Conservation (phyloP, 805 yeast genomes). For the Maudiozyma bulderi region DNA sequence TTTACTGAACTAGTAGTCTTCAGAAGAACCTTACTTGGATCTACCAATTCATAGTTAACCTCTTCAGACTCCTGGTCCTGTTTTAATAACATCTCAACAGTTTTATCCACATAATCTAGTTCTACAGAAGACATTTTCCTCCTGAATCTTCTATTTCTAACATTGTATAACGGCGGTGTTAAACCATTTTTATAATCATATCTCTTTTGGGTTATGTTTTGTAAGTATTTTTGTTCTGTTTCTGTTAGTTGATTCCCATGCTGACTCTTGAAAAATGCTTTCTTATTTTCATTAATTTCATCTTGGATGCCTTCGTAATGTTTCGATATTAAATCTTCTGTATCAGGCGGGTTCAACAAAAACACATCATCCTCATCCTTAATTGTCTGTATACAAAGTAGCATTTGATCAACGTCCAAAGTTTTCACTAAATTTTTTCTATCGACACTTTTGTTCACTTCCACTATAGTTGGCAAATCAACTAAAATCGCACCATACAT, state of each 20-base stretch:
- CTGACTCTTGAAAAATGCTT: slow-evolving; percentile 14
- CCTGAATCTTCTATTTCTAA: slow-evolving; percentile 59
- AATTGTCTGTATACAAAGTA: slow-evolving; percentile 57
- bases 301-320: slow-evolving; percentile 21
- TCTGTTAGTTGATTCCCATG: slow-evolving; percentile 21
- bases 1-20: slow-evolving; percentile 15
- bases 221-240: slow-evolving; percentile 18
- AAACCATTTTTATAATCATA: slow-evolving; percentile 63
- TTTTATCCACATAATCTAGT: slow-evolving; percentile 67
- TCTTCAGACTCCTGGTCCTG: slow-evolving; percentile 81
- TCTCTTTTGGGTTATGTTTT: slow-evolving; percentile 16
- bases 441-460: slow-evolving; percentile 81
- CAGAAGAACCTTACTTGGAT: slow-evolving; percentile 34
- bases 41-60: slow-evolving; percentile 64
- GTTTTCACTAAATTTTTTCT: slow-evolving; percentile 77
- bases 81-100: slow-evolving; percentile 65
- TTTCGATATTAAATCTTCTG: slow-evolving; percentile 31
- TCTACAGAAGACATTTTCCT: slow-evolving; percentile 60
- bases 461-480: slow-evolving; percentile 83
- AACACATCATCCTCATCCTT: slow-evolving; percentile 40
- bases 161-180: slow-evolving; percentile 69
- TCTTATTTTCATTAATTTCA: slow-evolving; percentile 21
- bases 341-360: slow-evolving; percentile 33
- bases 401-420: slow-evolving; percentile 76
- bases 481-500: slow-evolving; percentile 75